These are phyloP conservation scores for Colletotrichum cuscutae DNA, from an alignment of 2,329 filamentous ascomycete species.

Conservation along the genomic window DNA sequence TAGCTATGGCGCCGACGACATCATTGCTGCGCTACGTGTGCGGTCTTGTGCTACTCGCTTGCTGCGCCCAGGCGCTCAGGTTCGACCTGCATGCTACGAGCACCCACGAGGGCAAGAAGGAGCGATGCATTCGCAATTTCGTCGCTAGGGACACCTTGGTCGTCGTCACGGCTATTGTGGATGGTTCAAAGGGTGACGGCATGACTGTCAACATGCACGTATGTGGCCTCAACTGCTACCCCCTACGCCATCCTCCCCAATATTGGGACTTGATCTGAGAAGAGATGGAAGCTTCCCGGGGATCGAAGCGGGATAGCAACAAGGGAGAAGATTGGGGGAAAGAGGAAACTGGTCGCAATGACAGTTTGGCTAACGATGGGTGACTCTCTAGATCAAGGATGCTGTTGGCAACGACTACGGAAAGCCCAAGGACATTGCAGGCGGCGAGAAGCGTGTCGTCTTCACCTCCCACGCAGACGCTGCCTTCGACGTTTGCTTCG, in stretches of 20 bases:
- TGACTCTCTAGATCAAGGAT: slow-evolving; percentile 81
- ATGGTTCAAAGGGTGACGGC: slow-evolving; percentile 89
- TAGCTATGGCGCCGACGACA: slow-evolving; percentile 59
- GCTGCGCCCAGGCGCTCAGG: slow-evolving; percentile 78
- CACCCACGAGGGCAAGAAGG: slow-evolving; percentile 71
- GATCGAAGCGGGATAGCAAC: neutral
- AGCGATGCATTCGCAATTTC: slow-evolving; percentile 97
- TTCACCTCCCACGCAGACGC: slow-evolving; percentile 94
- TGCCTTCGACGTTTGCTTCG: slow-evolving; percentile 96
- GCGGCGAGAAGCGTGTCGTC: slow-evolving; percentile 91
- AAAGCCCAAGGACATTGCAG: slow-evolving; percentile 87
- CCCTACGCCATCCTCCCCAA: neutral
- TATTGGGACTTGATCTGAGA: neutral
- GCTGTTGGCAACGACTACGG: slow-evolving; percentile 96
- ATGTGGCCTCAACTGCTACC: slow-evolving; percentile 43
- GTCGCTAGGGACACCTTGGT: slow-evolving; percentile 92
- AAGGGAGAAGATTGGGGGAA: neutral
- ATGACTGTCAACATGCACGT: slow-evolving; percentile 96
- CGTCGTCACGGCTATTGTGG: slow-evolving; percentile 90
- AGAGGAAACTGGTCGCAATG: neutral
- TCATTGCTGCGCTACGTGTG: slow-evolving; percentile 68
- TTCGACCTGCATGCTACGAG: slow-evolving; percentile 86
- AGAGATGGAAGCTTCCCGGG: neutral
- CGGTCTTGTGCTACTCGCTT: slow-evolving; percentile 66
- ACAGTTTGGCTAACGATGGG: slow-evolving; percentile 17